Percentiles rank a stretch among this genome's conserved stretches.
Conservation (phyloP, 2,329 filamentous ascomycete species). For the Blastomyces gilchristii region DNA sequence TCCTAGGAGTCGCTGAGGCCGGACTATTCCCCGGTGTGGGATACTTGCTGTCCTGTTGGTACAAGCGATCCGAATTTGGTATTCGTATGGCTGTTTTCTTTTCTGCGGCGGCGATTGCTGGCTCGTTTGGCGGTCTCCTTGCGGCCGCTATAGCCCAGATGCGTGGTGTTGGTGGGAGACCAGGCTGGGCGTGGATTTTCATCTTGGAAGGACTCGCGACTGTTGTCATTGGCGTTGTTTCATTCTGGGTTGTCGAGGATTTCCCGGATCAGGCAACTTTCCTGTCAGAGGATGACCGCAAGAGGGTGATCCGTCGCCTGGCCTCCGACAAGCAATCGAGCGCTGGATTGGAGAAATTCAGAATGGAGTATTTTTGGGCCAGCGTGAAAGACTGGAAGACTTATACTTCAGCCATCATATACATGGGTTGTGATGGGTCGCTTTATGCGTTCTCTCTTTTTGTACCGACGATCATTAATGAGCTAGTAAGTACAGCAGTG, state of each 20-base stretch:
- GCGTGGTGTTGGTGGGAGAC: slow-evolving; percentile 51
- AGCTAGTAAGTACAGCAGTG: slow-evolving; percentile 19
- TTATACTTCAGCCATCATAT: slow-evolving; percentile 62
- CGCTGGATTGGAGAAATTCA: slow-evolving; percentile 66
- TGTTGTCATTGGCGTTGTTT: slow-evolving; percentile 36
- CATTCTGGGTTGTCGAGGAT: slow-evolving; percentile 72
- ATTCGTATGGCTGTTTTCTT: slow-evolving; percentile 68
- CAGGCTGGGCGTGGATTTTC: slow-evolving; percentile 73
- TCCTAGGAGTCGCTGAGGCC: slow-evolving; percentile 29
- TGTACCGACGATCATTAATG: slow-evolving; percentile 64
- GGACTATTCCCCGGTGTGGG: slow-evolving; percentile 22
- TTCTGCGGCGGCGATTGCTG: slow-evolving; percentile 64
- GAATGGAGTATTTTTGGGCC: slow-evolving; percentile 60
- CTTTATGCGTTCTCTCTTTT: slow-evolving; percentile 70
- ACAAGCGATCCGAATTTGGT: slow-evolving; percentile 63
- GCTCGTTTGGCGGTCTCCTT: slow-evolving; percentile 72
- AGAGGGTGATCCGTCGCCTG: slow-evolving; percentile 61
- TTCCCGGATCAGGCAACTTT: slow-evolving; percentile 70
- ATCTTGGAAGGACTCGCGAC: slow-evolving; percentile 48
- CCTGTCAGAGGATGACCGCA: slow-evolving; percentile 58
- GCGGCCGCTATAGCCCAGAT: slow-evolving; percentile 78
- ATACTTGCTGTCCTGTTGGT: slow-evolving; percentile 45
- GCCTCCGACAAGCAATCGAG: slow-evolving; percentile 61
- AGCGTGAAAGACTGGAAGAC: slow-evolving; percentile 77
- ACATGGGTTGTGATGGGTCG: slow-evolving; percentile 60